These are phyloP conservation scores for Arabidopsis lyrata DNA, from an alignment of 441 rosid genomes.

Conservation along the genomic window DNA sequence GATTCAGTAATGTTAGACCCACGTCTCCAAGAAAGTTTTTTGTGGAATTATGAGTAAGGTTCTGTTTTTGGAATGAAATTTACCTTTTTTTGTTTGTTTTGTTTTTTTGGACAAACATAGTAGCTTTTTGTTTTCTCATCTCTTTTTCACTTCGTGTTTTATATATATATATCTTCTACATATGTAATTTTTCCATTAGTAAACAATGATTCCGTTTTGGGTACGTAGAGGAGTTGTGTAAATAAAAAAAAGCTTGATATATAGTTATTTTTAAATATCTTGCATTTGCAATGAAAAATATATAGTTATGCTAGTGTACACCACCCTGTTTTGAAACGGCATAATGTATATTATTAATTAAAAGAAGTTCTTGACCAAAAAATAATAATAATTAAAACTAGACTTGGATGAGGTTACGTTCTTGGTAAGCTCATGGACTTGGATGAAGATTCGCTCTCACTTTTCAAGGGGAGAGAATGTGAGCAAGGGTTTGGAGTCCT, in stretches of 20 bases:
- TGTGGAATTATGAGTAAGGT: constrained; percentile 14
- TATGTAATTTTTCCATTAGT: neutral
- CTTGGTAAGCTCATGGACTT: too few relatives aligned
- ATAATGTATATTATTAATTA: too few relatives aligned
- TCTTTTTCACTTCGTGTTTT: neutral
- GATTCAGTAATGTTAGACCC: neutral
- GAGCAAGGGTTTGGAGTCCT: too few relatives aligned
- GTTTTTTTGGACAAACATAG: too few relatives aligned
- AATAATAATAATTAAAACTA: too few relatives aligned
- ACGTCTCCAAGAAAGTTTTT: constrained; percentile 2
- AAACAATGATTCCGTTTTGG: neutral
- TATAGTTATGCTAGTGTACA: too few relatives aligned
- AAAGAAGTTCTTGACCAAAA: too few relatives aligned
- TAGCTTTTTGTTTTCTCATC: neutral
- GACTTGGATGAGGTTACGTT: too few relatives aligned
- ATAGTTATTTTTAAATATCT: neutral
- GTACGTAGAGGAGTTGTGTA: neutral
- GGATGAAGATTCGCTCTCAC: too few relatives aligned
- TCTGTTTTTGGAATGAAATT: neutral
- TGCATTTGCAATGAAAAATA: neutral
- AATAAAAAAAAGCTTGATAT: neutral
- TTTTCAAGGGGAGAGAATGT: too few relatives aligned
- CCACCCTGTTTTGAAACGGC: too few relatives aligned
- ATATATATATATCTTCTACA: neutral
- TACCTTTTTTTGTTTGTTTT: too few relatives aligned